These are phyloP conservation scores for Borealophlyctis nickersoniae DNA, from an alignment of 192 early-diverging fungal species.

Conservation along the genomic window DNA sequence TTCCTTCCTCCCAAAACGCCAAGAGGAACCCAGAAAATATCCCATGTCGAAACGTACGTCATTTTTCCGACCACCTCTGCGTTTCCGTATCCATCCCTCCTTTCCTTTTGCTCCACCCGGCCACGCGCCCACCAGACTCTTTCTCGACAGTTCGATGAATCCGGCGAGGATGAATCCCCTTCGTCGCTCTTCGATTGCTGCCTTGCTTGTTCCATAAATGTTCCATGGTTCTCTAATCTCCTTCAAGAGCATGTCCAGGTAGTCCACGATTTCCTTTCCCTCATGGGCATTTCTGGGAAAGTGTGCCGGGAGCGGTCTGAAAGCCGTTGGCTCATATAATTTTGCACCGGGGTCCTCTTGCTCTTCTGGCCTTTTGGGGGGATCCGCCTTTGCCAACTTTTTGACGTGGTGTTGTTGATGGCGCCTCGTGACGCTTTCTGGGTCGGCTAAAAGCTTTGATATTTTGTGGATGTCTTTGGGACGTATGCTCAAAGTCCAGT, in stretches of 20 bases:
- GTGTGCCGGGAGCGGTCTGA: slow-evolving; percentile 2
- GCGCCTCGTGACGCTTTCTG: slow-evolving; percentile 3
- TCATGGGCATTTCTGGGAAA: not conserved
- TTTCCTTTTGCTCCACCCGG: slow-evolving; percentile 25
- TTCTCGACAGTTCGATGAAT: slow-evolving; percentile 29
- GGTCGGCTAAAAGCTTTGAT: slow-evolving; percentile 14
- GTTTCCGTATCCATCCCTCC: slow-evolving; percentile 29
- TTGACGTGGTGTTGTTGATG: not conserved
- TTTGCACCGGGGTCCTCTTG: not conserved
- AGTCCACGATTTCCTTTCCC: slow-evolving; percentile 17
- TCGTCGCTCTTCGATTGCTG: slow-evolving; percentile 23
- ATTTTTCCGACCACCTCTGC: slow-evolving; percentile 28
- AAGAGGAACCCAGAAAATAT: too few species aligned
- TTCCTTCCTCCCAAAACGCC: too few species aligned
- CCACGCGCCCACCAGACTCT: slow-evolving; percentile 26
- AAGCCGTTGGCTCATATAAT: slow-evolving; percentile 1
- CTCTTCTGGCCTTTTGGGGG: not conserved
- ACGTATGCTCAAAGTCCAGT: slow-evolving; percentile 25
- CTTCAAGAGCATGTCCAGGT: slow-evolving; percentile 14
- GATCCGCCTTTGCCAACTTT: not conserved
- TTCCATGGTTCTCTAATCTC: slow-evolving; percentile 30
- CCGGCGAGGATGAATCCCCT: slow-evolving; percentile 23
- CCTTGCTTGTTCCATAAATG: slow-evolving; percentile 8
- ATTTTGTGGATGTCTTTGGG: slow-evolving; percentile 26
- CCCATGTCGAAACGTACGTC: slow-evolving; percentile 11